phyloP scores from a whole-genome alignment of 2,329 filamentous ascomycete genomes.

The Talaromyces sp. region DNA sequence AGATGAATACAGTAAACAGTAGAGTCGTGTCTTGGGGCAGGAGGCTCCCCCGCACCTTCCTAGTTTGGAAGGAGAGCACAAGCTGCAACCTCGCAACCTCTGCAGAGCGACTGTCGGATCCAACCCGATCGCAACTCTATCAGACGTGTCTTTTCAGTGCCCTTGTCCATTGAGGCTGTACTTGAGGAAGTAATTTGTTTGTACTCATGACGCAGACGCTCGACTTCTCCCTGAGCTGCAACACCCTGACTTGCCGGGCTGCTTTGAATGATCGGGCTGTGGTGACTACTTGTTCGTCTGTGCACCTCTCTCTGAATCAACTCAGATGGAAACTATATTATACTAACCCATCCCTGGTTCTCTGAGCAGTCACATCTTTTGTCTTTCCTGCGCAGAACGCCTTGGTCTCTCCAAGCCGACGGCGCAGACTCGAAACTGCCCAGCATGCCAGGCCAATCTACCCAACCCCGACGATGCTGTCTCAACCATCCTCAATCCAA shows the following conservation, averaged over 20 bases:
- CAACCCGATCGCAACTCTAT: not conserved
- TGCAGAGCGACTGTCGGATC: not conserved
- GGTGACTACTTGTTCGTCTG: conserved; percentile 82
- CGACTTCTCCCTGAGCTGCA: conserved; percentile 74
- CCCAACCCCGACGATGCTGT: conserved; percentile 70
- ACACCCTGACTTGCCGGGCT: conserved; percentile 68
- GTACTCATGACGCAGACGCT: conserved; percentile 43
- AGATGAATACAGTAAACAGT: not conserved
- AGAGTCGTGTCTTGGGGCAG: not conserved
- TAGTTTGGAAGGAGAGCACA: not conserved
- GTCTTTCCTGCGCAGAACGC: conserved; percentile 64
- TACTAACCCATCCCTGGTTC: not conserved
- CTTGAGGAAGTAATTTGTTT: not conserved
- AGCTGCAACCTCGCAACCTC: too few species aligned
- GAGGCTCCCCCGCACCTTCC: not conserved
- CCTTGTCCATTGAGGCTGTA: not conserved
- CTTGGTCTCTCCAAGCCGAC: conserved; percentile 57
- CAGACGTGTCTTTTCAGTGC: not conserved
- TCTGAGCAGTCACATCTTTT: conserved; percentile 71
- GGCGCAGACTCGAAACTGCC: conserved; percentile 58
- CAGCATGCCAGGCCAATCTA: conserved; percentile 67
- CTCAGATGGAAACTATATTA: not conserved
- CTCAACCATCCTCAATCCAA: conserved; percentile 66
- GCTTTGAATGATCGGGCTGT: conserved; percentile 67
- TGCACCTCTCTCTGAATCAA: conserved; percentile 10